Evolutionary conservation across 352 stramenopile species (phyloP).

Genomic region (Phytophthora pini): DNA sequence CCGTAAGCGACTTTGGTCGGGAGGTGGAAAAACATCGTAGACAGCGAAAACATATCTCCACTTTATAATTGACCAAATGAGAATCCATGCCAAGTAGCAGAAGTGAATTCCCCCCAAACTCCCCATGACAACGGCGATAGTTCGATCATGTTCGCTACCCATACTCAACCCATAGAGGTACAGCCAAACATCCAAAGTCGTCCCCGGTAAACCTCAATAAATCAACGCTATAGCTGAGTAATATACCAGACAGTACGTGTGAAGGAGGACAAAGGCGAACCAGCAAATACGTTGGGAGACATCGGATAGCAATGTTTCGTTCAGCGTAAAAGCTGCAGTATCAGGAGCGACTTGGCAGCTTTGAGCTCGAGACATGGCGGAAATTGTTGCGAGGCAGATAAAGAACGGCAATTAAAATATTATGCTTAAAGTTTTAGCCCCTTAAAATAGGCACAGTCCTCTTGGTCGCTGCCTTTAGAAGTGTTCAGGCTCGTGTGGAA

Average conservation of each 20-base stretch:
- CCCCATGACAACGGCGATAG: constrained; percentile 16
- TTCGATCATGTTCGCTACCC: constrained; percentile 8
- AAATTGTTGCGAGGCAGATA: too few species aligned
- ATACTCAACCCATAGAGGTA: constrained; percentile 17
- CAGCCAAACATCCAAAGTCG: constrained; percentile 23
- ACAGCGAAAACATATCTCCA: constrained; percentile 15
- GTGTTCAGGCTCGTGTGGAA: too few species aligned
- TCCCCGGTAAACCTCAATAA: constrained; percentile 24
- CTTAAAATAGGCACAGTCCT: too few species aligned
- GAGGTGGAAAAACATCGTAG: constrained; percentile 17
- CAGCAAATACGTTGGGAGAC: not conserved
- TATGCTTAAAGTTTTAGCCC: too few species aligned
- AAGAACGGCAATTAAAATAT: too few species aligned
- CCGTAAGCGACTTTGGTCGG: not conserved
- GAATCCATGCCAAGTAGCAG: constrained; percentile 17
- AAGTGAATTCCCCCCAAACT: constrained; percentile 11
- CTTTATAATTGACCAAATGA: constrained; percentile 22
- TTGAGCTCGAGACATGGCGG: too few species aligned
- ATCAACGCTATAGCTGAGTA: constrained; percentile 7
- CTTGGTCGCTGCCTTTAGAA: too few species aligned
- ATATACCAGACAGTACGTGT: constrained; percentile 12
- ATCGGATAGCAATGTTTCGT: not conserved
- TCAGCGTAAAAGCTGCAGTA: not conserved
- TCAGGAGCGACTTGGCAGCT: too few species aligned
- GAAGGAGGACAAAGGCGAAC: constrained; percentile 9